These are phyloP conservation scores for Dipteronia sinensis DNA, from an alignment of 345 rosid genomes.

Conservation along the genomic window DNA sequence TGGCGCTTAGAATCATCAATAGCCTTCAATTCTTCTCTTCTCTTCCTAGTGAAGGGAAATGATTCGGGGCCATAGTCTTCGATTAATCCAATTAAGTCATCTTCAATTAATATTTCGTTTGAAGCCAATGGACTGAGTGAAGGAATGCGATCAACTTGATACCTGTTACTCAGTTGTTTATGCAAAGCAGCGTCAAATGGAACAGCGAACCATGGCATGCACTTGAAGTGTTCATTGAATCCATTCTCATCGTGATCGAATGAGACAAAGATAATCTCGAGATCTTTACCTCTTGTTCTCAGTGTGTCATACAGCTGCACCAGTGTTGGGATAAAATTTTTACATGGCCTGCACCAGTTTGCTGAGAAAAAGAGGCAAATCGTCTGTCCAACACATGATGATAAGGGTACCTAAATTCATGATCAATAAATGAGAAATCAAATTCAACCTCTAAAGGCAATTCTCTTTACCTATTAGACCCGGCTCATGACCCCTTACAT, in stretches of 20 bases:
- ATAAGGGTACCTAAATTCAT: conserved; percentile 54
- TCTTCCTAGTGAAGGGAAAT: conserved; percentile 63
- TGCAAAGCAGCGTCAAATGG: conserved; percentile 53
- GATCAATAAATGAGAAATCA: conserved; percentile 5
- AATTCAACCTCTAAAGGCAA: background rate
- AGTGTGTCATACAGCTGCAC: conserved; percentile 53
- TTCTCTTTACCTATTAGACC: background rate
- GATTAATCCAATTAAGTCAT: conserved; percentile 58
- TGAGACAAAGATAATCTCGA: conserved; percentile 76
- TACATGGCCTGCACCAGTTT: conserved; percentile 90
- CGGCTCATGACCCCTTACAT: background rate
- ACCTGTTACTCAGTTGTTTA: conserved; percentile 42
- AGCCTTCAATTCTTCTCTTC: conserved; percentile 61
- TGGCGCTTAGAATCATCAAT: conserved; percentile 54
- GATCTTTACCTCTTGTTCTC: conserved; percentile 40
- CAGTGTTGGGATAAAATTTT: conserved; percentile 59
- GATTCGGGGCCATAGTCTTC: conserved; percentile 80
- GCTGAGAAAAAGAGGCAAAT: conserved; percentile 80
- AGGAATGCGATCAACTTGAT: conserved; percentile 56
- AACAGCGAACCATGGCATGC: conserved; percentile 83
- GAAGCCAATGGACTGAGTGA: conserved; percentile 53
- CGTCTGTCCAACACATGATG: conserved; percentile 49
- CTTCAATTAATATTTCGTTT: conserved; percentile 44
- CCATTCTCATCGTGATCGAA: conserved; percentile 63
- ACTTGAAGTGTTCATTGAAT: conserved; percentile 61